Conservation (phyloP, 371 early-diverging fungal genomes). For the Nosema bombycis region DNA sequence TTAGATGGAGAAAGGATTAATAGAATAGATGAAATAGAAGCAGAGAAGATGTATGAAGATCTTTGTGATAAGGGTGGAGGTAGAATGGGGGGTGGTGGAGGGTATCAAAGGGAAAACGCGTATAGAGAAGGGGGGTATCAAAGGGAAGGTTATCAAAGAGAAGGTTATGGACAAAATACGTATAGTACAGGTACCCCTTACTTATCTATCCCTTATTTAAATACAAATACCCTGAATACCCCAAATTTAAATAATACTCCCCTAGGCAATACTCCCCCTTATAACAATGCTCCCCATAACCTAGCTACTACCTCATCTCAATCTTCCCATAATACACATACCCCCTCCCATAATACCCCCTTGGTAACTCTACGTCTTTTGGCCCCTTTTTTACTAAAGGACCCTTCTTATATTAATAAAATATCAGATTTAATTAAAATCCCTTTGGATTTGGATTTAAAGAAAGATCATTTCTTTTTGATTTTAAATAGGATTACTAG, state of each 20-base stretch:
- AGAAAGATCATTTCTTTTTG: slow-evolving; percentile 38
- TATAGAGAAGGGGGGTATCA: too few species aligned
- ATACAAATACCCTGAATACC: neutral
- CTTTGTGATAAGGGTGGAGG: too few species aligned
- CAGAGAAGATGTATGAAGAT: slow-evolving; percentile 27
- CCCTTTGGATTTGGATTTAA: slow-evolving; percentile 34
- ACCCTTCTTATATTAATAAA: slow-evolving; percentile 43
- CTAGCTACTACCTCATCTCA: too few species aligned
- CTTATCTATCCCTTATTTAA: neutral
- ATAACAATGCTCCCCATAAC: too few species aligned
- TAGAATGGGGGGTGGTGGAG: too few species aligned
- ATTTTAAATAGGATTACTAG: slow-evolving; percentile 58
- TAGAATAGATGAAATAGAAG: slow-evolving; percentile 38
- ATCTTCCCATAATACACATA: neutral
- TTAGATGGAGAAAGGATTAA: neutral
- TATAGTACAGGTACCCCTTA: too few species aligned
- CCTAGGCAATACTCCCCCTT: too few species aligned
- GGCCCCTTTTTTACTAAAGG: too few species aligned
- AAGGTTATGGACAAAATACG: neutral
- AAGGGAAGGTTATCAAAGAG: too few species aligned
- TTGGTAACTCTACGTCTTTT: too few species aligned
- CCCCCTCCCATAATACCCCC: too few species aligned
- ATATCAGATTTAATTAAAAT: slow-evolving; percentile 41
- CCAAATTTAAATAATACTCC: neutral
- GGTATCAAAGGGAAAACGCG: too few species aligned